Evolutionary conservation across 1,284 basidiomycete species (phyloP), one percentile per base, ranked within the genome.

Genomic region (Apiotrichum domesticum): DNA sequence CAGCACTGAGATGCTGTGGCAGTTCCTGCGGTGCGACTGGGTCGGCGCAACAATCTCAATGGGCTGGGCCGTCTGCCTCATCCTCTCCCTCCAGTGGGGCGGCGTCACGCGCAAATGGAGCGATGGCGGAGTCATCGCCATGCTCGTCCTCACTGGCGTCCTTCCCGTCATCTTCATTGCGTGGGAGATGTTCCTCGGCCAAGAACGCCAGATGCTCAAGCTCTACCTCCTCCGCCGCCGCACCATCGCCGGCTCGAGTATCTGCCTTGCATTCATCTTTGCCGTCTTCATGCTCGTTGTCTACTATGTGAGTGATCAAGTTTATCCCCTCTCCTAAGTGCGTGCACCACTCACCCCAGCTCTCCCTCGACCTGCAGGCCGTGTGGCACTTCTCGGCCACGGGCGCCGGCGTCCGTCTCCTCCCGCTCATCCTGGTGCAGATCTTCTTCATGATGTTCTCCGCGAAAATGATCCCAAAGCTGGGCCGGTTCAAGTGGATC

Each of bases 61-160:
- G 58, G 73, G 55, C 13, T 70, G 70, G 68, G 66, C 67, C 6
- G 59, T 59, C 21, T 66, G 64, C 51, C 58, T 72, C 52, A 73
- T 74, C 57, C 64, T 76, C 15, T 62, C 62, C 5, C 63, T 74
- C 6, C 66, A 76, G 58, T 75, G 70, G 68, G 75, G 71, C 42
- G 75, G 75, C n/a, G 70, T 74, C 21, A 64, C 66, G 35, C 66
- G 68, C 43, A 39, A 66, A 4, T 80, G 79, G 79, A 64, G 54
- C 35, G 65, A 71, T 45, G 73, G 64, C 1, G 55, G 66, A 3
- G 76, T 79, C 48, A 74, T 80, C 56, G 73, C 66, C 48, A 67
- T 63, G 35, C 64, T 77, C 53, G 73, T 78, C 15, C 60, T 77
- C 55, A 66, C 66, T n/a, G 67, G 62, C 10, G 72, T 78, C 40